Conservation (phyloP, 345 rosid species). For the Corchorus olitorius region DNA sequence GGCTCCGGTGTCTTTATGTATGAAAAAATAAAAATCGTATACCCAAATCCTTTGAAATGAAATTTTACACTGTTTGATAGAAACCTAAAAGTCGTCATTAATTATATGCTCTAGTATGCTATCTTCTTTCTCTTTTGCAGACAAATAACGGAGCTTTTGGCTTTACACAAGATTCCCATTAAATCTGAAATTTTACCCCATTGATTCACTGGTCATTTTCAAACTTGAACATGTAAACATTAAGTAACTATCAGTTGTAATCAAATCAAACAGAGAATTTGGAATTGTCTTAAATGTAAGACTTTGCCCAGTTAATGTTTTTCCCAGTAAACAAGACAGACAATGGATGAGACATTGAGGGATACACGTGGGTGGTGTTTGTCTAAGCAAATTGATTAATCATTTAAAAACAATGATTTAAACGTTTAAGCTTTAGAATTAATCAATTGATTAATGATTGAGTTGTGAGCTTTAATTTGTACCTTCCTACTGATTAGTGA, state of each 20-base stretch:
- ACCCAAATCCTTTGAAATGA: no score
- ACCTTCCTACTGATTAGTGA: neutral
- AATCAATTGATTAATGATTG: neutral
- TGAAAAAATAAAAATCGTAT: no score
- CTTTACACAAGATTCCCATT: no score
- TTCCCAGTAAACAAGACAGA: neutral
- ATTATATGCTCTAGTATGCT: no score
- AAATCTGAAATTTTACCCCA: neutral
- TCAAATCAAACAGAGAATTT: neutral
- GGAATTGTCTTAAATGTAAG: neutral
- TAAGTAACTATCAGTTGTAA: neutral
- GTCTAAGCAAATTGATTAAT: neutral
- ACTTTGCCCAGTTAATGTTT: neutral
- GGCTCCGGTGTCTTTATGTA: no score
- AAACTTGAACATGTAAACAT: neutral
- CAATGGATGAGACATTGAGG: neutral
- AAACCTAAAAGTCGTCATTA: no score
- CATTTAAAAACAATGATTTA: neutral
- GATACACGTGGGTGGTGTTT: neutral
- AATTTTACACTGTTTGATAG: no score
- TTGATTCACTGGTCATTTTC: neutral
- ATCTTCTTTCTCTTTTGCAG: no score
- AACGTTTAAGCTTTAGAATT: neutral
- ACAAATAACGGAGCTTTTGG: no score
- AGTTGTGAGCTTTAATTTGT: no score